Percentiles rank a stretch among this genome's conserved stretches.
These are phyloP conservation scores for Rhodotorula kratochvilovae DNA, from an alignment of 768 basidiomycete genomes.

Conservation along the genomic window DNA sequence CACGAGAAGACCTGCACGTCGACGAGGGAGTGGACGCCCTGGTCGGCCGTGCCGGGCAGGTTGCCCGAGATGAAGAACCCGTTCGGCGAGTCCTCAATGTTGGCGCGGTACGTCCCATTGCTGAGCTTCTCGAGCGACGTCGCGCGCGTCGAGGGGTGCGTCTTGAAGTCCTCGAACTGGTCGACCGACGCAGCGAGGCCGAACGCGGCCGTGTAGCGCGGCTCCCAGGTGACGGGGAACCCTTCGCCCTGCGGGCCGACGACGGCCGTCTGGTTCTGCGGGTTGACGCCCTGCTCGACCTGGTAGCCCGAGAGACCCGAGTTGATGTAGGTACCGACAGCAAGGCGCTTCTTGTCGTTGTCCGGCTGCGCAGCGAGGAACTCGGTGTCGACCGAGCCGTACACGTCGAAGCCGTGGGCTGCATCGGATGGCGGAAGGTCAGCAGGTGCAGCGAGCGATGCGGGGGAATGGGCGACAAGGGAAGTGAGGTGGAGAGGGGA, in stretches of 20 bases:
- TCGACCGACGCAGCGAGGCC: slow-evolving; percentile 43
- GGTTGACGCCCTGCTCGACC: slow-evolving; percentile 42
- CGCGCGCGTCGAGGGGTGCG: slow-evolving; percentile 32
- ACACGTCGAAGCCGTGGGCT: slow-evolving; percentile 43
- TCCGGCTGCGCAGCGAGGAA: slow-evolving; percentile 41
- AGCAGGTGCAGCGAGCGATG: too few relatives aligned
- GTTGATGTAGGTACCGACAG: slow-evolving; percentile 47
- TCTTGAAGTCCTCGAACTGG: slow-evolving; percentile 42
- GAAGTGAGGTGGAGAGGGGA: too few relatives aligned
- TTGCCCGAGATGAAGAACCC: slow-evolving; percentile 48
- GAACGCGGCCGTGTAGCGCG: slow-evolving; percentile 48
- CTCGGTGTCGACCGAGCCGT: slow-evolving; percentile 46
- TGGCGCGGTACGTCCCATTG: slow-evolving; percentile 40
- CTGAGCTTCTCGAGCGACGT: slow-evolving; percentile 26
- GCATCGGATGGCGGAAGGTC: too few relatives aligned
- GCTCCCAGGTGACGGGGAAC: slow-evolving; percentile 50
- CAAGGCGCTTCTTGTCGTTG: slow-evolving; percentile 47
- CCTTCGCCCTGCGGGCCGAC: slow-evolving; percentile 41
- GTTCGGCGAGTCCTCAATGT: slow-evolving; percentile 45
- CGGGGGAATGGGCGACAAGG: neutral
- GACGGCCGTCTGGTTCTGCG: slow-evolving; percentile 45
- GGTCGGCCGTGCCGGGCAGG: slow-evolving; percentile 42
- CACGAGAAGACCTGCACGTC: slow-evolving; percentile 48
- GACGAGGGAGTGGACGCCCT: slow-evolving; percentile 49
- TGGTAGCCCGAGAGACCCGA: slow-evolving; percentile 48